A percentile compares a stretch with the other conserved stretches of the same genome.
Evolutionary conservation across 495 filamentous ascomycete species (phyloP).

Genomic region (Xylaria grammica): DNA sequence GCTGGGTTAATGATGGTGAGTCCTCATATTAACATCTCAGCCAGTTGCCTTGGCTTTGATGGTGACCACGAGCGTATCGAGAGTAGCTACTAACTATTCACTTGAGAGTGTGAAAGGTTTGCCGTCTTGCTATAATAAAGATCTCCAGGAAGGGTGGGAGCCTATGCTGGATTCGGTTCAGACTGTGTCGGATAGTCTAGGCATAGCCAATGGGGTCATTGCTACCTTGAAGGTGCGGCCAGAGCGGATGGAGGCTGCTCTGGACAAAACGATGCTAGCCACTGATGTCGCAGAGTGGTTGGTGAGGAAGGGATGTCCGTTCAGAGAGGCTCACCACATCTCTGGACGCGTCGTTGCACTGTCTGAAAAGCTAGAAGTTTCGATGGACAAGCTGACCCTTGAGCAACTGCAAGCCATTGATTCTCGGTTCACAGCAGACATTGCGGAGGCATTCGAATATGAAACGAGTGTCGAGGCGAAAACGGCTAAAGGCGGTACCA

Average conservation of each 20-base stretch:
- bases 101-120: no score
- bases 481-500: slow-evolving; percentile 71
- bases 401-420: slow-evolving; percentile 69
- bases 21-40: no score
- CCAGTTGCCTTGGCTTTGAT: no score
- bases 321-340: slow-evolving; percentile 89
- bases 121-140: slow-evolving; percentile 98
- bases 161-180: slow-evolving; percentile 43
- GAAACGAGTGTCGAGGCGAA: slow-evolving; percentile 74
- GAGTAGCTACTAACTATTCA: slow-evolving; percentile 25
- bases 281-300: slow-evolving; percentile 91
- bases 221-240: slow-evolving; percentile 72
- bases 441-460: slow-evolving; percentile 68
- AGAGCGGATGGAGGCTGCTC: slow-evolving; percentile 77
- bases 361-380: slow-evolving; percentile 66
- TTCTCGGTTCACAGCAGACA: slow-evolving; percentile 67
- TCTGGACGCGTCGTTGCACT: slow-evolving; percentile 76
- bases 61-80: no score
- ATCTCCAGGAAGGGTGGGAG: slow-evolving; percentile 75
- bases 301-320: slow-evolving; percentile 87
- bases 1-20: no score
- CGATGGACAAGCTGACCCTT: slow-evolving; percentile 78
- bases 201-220: slow-evolving; percentile 84
- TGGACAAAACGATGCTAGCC: slow-evolving; percentile 72
- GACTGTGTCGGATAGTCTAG: slow-evolving; percentile 82